Conservation (phyloP, 441 rosid genomes). For the Melastoma candidum region DNA sequence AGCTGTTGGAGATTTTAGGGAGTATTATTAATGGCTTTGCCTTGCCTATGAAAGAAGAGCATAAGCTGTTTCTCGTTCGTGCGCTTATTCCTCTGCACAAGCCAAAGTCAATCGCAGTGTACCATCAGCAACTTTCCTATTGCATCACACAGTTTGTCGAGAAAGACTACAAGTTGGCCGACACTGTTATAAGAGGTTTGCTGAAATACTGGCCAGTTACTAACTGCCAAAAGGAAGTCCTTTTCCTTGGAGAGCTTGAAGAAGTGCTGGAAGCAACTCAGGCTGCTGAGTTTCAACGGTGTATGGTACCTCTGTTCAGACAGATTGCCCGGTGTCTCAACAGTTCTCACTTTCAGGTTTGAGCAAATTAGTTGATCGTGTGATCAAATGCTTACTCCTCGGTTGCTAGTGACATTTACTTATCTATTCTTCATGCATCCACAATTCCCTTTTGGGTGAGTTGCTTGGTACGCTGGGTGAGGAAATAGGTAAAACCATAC, state of each 20-base stretch:
- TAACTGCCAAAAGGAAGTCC: constrained; percentile 83
- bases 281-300: constrained; percentile 78
- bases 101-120: constrained; percentile 57
- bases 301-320: constrained; percentile 82
- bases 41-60: constrained; percentile 95
- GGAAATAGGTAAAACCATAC: too few relatives aligned
- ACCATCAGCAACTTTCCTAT: constrained; percentile 85
- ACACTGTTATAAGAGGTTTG: constrained; percentile 80
- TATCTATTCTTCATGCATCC: too few relatives aligned
- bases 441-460: too few relatives aligned
- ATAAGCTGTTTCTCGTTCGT: constrained; percentile 74
- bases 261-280: constrained; percentile 94
- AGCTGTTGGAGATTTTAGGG: constrained; percentile 83
- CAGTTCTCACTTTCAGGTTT: constrained; percentile 91
- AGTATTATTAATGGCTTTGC: constrained; percentile 96
- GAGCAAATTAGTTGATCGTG: background rate
- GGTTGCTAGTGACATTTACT: too few relatives aligned
- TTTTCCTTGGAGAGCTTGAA: constrained; percentile 88
- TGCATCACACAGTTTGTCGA: constrained; percentile 51
- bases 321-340: constrained; percentile 86
- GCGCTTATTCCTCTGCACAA: constrained; percentile 90
- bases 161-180: constrained; percentile 60
- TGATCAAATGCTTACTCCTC: background rate
- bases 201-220: constrained; percentile 90
- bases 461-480: too few relatives aligned